phyloP scores from a whole-genome alignment of 2,329 filamentous ascomycete genomes.

The Stemphylium lycopersici region DNA sequence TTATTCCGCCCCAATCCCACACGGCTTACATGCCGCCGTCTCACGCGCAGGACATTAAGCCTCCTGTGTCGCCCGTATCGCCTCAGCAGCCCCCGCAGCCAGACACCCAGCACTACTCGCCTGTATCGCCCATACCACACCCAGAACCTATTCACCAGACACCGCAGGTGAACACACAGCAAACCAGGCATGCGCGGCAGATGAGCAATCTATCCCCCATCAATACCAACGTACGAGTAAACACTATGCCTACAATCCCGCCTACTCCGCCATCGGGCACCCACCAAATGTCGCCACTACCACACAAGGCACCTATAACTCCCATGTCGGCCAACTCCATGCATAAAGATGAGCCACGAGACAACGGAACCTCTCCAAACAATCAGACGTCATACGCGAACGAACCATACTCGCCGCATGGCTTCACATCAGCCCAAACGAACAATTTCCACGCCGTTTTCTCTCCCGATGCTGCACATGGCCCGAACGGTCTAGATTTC shows the following conservation, averaged over 20 bases:
- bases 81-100: slow-evolving; percentile 27
- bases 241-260: slow-evolving; percentile 35
- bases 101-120: slow-evolving; percentile 27
- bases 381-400: slow-evolving; percentile 25
- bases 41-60: slow-evolving; percentile 34
- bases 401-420: slow-evolving; percentile 44
- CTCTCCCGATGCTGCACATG: slow-evolving; percentile 44
- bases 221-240: slow-evolving; percentile 33
- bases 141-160: slow-evolving; percentile 21
- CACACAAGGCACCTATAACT: slow-evolving; percentile 37
- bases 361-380: slow-evolving; percentile 7
- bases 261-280: slow-evolving; percentile 32
- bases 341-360: slow-evolving; percentile 12
- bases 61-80: slow-evolving; percentile 33
- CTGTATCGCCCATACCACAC: slow-evolving; percentile 32
- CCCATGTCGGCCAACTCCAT: slow-evolving; percentile 30
- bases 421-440: slow-evolving; percentile 29
- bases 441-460: slow-evolving; percentile 42
- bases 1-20: slow-evolving; percentile 32
- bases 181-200: slow-evolving; percentile 38
- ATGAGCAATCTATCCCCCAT: slow-evolving; percentile 42
- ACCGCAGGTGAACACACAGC: slow-evolving; percentile 25
- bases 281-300: slow-evolving; percentile 29
- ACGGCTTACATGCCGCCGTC: slow-evolving; percentile 25
- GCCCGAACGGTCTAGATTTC: slow-evolving; percentile 48